Conservation (phyloP, 2,329 filamentous ascomycete species). For the Phialophora macrospora region DNA sequence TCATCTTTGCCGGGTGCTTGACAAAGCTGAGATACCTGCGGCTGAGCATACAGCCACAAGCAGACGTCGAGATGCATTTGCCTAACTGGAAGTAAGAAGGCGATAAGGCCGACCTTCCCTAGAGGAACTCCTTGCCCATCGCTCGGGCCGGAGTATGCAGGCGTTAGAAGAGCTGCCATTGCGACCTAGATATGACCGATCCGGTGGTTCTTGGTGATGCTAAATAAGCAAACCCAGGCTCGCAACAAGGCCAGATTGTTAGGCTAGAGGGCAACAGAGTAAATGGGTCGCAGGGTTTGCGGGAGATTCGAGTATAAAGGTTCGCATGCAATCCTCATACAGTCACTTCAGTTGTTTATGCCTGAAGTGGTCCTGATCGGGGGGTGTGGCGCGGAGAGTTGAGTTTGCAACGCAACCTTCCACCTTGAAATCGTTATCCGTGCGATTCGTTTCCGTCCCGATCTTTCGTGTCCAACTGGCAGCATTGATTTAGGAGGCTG, state of each 20-base stretch:
- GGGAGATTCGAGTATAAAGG: neutral
- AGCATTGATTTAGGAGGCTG: neutral
- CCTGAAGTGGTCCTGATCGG: neutral
- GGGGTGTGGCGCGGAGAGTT: neutral
- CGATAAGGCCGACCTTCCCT: neutral
- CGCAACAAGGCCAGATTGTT: neutral
- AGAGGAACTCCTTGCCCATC: neutral
- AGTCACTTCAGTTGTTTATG: neutral
- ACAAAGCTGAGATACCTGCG: neutral
- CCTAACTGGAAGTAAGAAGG: neutral
- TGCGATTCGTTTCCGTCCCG: neutral
- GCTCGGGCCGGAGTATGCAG: neutral
- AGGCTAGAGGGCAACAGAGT: neutral
- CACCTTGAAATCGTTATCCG: neutral
- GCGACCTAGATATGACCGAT: neutral
- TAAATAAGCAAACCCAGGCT: neutral
- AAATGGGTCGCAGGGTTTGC: neutral
- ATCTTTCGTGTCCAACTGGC: neutral
- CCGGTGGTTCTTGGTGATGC: neutral
- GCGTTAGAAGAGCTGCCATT: neutral
- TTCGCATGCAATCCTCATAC: neutral
- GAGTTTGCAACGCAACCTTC: neutral
- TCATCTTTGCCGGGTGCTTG: neutral
- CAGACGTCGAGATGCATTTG: neutral
- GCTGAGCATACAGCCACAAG: neutral